Conservation (phyloP, 1,284 basidiomycete species). For the Ceratobasidium sp. region DNA sequence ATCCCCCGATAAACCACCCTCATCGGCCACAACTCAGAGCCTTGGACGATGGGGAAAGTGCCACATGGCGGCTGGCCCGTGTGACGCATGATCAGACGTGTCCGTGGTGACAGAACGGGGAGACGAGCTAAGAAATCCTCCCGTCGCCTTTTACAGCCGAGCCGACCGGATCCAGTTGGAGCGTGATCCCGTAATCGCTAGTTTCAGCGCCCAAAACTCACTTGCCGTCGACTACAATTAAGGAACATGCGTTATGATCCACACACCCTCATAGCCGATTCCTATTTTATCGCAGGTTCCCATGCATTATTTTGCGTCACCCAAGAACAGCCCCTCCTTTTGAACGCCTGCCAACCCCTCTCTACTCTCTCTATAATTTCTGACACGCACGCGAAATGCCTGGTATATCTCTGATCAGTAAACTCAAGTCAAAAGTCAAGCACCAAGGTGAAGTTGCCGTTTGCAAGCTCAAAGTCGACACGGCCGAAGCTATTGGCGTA, state of each 20-base stretch:
- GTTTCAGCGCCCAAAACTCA: slow-evolving; percentile 25
- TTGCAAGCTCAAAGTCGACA: slow-evolving; percentile 33
- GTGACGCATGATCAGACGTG: slow-evolving; percentile 27
- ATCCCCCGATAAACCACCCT: slow-evolving; percentile 38
- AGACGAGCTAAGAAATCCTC: slow-evolving; percentile 17
- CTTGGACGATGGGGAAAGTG: slow-evolving; percentile 27
- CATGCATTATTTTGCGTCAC: slow-evolving; percentile 12
- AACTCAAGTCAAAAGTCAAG: slow-evolving; percentile 34
- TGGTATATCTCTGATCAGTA: slow-evolving; percentile 18
- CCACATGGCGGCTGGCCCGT: neutral
- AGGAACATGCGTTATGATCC: slow-evolving; percentile 30
- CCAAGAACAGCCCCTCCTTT: slow-evolving; percentile 31
- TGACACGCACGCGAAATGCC: slow-evolving; percentile 6
- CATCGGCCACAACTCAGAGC: slow-evolving; percentile 20
- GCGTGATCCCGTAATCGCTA: neutral
- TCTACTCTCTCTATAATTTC: slow-evolving; percentile 12
- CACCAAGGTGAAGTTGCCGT: slow-evolving; percentile 33
- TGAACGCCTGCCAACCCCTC: neutral
- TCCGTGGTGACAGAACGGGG: slow-evolving; percentile 29
- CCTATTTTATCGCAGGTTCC: slow-evolving; percentile 21
- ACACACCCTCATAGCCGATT: neutral
- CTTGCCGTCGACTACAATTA: slow-evolving; percentile 28
- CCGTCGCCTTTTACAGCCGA: slow-evolving; percentile 1
- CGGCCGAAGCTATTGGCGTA: slow-evolving; percentile 25
- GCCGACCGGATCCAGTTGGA: slow-evolving; percentile 31